phyloP scores from a whole-genome alignment of 495 filamentous ascomycete species.

The Lichenothelia convexa region DNA sequence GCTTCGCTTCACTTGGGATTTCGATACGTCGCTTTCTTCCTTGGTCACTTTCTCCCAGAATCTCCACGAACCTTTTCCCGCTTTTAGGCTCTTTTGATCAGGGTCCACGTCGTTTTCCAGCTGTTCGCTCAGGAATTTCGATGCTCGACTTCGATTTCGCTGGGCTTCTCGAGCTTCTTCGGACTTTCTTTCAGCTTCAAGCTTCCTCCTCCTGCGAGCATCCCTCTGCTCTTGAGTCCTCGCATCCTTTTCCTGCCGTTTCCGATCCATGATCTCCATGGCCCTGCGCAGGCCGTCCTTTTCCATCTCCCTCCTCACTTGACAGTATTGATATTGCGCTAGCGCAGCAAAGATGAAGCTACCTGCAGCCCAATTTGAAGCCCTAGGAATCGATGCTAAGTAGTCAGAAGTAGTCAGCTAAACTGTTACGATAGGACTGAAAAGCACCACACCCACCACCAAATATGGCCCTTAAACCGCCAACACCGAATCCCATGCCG shows the following conservation, averaged over 20 bases:
- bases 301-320: slow-evolving; percentile 49
- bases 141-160: too few relatives aligned
- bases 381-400: slow-evolving; percentile 30
- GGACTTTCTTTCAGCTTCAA: slow-evolving; percentile 19
- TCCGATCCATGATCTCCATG: slow-evolving; percentile 59
- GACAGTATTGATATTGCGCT: slow-evolving; percentile 63
- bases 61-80: slow-evolving; percentile 22
- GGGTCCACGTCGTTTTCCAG: too few relatives aligned
- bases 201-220: slow-evolving; percentile 33
- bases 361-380: slow-evolving; percentile 75
- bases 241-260: slow-evolving; percentile 42
- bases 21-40: too few relatives aligned
- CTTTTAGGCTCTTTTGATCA: slow-evolving; percentile 11
- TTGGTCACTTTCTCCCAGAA: slow-evolving; percentile 24
- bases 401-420: not conserved
- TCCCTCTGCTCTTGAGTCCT: slow-evolving; percentile 31
- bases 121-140: too few relatives aligned
- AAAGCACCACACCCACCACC: slow-evolving; percentile 39
- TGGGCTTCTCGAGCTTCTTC: slow-evolving; percentile 19
- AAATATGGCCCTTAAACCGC: slow-evolving; percentile 49
- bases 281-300: slow-evolving; percentile 59
- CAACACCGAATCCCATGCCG: slow-evolving; percentile 52
- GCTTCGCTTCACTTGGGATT: too few relatives aligned
- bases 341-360: slow-evolving; percentile 45
- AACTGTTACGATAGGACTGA: not conserved